These are phyloP conservation scores for Claviceps monticola DNA, from an alignment of 2,329 filamentous ascomycete genomes.

Conservation along the genomic window DNA sequence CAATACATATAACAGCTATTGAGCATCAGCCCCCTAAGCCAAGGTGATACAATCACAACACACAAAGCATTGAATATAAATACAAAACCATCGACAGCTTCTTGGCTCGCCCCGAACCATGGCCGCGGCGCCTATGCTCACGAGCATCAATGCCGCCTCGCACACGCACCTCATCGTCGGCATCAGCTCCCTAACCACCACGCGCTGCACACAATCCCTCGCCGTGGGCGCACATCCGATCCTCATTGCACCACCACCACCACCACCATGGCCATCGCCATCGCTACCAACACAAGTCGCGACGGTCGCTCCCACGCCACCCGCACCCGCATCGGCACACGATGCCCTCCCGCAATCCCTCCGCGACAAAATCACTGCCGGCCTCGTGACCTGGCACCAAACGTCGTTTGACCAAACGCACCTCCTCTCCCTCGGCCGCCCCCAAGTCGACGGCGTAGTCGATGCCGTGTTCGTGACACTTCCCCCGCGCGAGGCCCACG, in stretches of 20 bases:
- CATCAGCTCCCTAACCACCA: conserved; percentile 72
- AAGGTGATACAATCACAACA: no score
- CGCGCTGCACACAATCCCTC: conserved; percentile 67
- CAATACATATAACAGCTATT: no score
- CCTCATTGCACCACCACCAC: conserved; percentile 56
- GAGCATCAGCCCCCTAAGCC: no score
- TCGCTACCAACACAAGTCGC: conserved; percentile 27
- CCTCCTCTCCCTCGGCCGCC: conserved; percentile 61
- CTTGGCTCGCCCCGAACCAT: no score
- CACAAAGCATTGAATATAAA: no score
- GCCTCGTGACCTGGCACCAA: conserved; percentile 51
- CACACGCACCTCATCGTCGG: conserved; percentile 79
- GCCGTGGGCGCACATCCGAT: conserved; percentile 71
- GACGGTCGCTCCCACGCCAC: background rate
- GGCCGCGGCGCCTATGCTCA: conserved; percentile 36
- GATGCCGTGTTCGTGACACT: conserved; percentile 84
- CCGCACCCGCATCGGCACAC: conserved; percentile 41
- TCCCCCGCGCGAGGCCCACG: conserved; percentile 30
- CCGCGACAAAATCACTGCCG: conserved; percentile 51
- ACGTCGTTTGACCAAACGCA: conserved; percentile 57
- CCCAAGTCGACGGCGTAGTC: conserved; percentile 63
- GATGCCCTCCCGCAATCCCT: conserved; percentile 32
- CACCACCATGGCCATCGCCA: conserved; percentile 19
- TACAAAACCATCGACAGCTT: no score
- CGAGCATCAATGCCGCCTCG: conserved; percentile 53